Conservation (phyloP, 768 basidiomycete genomes). For the Suillus brevipes region DNA sequence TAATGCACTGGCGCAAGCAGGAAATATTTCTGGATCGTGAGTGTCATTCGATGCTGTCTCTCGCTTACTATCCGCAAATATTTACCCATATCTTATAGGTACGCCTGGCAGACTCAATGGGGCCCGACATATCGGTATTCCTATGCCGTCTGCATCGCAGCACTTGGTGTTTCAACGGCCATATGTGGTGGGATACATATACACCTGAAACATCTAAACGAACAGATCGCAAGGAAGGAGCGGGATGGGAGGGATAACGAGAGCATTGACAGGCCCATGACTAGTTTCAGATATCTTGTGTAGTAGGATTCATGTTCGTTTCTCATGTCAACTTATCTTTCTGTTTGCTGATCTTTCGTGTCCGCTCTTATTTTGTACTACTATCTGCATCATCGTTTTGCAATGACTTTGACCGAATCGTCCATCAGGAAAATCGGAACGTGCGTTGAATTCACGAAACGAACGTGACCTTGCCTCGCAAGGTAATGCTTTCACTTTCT, state of each 20-base stretch:
- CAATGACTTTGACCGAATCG: too few species aligned
- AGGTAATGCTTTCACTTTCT: too few species aligned
- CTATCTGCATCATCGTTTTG: too few species aligned
- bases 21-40: conserved; percentile 78
- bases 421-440: too few species aligned
- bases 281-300: background rate
- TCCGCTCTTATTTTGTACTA: too few species aligned
- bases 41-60: conserved; percentile 23
- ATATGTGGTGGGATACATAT: background rate
- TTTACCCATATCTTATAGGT: conserved; percentile 33
- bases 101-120: conserved; percentile 64
- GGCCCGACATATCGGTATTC: conserved; percentile 66
- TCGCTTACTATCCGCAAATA: background rate
- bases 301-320: background rate
- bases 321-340: too few species aligned
- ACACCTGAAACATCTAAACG: background rate
- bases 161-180: background rate
- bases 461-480: too few species aligned
- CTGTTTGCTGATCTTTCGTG: too few species aligned
- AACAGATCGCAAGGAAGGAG: background rate
- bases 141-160: conserved; percentile 66
- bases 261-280: too few species aligned
- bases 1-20: conserved; percentile 75
- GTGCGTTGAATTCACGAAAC: too few species aligned
- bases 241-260: background rate